Conservation (phyloP, 1,139 yeast genomes). For the Pichia kudriavzevii region DNA sequence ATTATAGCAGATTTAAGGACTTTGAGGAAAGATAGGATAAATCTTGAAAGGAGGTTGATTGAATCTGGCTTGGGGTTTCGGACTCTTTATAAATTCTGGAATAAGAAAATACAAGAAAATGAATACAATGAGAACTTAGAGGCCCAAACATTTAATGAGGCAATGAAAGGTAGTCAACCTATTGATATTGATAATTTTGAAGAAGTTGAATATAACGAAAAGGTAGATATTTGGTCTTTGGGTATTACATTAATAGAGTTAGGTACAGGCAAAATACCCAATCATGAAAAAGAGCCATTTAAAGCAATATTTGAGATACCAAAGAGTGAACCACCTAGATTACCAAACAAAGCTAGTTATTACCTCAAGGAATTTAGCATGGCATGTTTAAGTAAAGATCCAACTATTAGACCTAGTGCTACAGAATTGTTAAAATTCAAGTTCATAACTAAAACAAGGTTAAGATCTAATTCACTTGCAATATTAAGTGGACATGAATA, state of each 20-base stretch:
- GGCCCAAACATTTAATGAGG: not conserved
- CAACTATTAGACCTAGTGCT: conserved; percentile 53
- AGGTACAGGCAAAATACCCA: conserved; percentile 67
- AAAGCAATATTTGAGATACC: conserved; percentile 70
- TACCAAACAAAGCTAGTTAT: conserved; percentile 28
- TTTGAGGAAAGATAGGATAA: conserved; percentile 8
- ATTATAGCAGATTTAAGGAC: conserved; percentile 36
- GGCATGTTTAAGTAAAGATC: conserved; percentile 59
- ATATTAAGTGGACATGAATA: conserved; percentile 10
- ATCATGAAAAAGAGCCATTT: conserved; percentile 63
- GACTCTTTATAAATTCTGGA: conserved; percentile 14
- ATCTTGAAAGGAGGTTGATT: conserved; percentile 9
- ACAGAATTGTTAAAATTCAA: conserved; percentile 49
- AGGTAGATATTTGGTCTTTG: conserved; percentile 83
- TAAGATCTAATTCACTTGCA: conserved; percentile 21
- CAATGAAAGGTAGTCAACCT: not conserved
- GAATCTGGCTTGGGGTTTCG: conserved; percentile 9
- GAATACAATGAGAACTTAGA: not conserved
- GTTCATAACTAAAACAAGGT: conserved; percentile 45
- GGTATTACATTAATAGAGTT: conserved; percentile 79
- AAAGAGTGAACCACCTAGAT: conserved; percentile 54
- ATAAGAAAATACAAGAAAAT: conserved; percentile 6
- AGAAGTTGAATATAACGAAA: conserved; percentile 57
- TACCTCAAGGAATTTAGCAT: conserved; percentile 51
- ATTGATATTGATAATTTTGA: not conserved